Conservation (phyloP, 306 rosid genomes). For the Prunus mume region DNA sequence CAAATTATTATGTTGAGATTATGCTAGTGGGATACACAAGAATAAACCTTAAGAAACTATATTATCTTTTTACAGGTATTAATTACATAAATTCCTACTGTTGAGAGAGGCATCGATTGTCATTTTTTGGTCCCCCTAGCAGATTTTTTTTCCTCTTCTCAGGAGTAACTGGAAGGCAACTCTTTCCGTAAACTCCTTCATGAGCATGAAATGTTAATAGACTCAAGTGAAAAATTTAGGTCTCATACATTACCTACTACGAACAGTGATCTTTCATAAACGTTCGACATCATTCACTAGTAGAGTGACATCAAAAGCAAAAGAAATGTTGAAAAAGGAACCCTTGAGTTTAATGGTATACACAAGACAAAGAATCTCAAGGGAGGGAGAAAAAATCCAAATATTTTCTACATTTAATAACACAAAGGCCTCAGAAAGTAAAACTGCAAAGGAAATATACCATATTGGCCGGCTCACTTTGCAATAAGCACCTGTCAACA, state of each 20-base stretch:
- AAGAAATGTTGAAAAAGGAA: neutral
- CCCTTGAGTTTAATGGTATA: neutral
- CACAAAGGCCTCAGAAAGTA: neutral
- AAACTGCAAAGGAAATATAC: constrained; percentile 34
- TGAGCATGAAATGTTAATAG: neutral
- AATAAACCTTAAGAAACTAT: neutral
- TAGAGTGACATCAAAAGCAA: neutral
- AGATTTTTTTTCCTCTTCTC: no score
- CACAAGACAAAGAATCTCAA: neutral
- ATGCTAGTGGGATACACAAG: neutral
- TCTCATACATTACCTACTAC: neutral
- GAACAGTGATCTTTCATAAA: neutral
- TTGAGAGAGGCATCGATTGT: neutral
- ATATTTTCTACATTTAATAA: neutral
- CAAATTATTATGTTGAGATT: neutral
- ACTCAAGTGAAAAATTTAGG: neutral
- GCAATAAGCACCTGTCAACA: constrained; percentile 76
- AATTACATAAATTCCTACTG: neutral
- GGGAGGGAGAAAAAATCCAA: neutral
- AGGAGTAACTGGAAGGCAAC: neutral
- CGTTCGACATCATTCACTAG: neutral
- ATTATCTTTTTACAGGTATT: neutral
- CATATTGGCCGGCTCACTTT: constrained; percentile 72
- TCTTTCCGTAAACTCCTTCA: neutral
- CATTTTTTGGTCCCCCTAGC: no score